Evolutionary conservation across 2,329 filamentous ascomycete species (phyloP).

Genomic region (Nothopassalora personata): DNA sequence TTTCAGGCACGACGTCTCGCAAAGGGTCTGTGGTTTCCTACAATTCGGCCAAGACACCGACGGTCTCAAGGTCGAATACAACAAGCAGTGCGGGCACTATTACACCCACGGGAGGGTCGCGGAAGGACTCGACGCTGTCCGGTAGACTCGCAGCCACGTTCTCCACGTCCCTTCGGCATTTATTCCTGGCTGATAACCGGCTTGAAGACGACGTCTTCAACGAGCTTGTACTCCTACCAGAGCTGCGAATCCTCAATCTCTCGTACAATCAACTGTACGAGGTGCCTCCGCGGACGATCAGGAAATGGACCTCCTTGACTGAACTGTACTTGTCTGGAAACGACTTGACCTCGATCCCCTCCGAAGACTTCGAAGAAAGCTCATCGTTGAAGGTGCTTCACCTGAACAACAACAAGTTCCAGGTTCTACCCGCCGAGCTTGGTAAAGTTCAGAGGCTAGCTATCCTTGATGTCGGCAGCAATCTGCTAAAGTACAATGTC

Average conservation of each 20-base stretch:
- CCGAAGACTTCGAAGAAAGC: slow-evolving; percentile 88
- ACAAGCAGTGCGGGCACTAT: slow-evolving; percentile 54
- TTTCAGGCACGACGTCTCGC: slow-evolving; percentile 39
- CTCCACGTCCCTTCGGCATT: slow-evolving; percentile 72
- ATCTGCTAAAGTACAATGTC: slow-evolving; percentile 95
- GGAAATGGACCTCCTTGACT: slow-evolving; percentile 80
- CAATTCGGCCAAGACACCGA: slow-evolving; percentile 57
- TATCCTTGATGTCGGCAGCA: slow-evolving; percentile 90
- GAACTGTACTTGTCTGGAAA: slow-evolving; percentile 96
- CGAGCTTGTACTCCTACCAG: slow-evolving; percentile 73
- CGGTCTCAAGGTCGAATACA: slow-evolving; percentile 65
- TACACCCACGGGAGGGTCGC: slow-evolving; percentile 53
- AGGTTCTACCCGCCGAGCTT: slow-evolving; percentile 89
- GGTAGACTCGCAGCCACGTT: slow-evolving; percentile 80
- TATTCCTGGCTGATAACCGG: slow-evolving; percentile 89
- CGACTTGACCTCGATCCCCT: slow-evolving; percentile 81
- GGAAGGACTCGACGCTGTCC: slow-evolving; percentile 87
- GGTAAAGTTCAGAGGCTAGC: slow-evolving; percentile 89
- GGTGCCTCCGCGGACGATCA: slow-evolving; percentile 80
- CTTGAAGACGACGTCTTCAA: slow-evolving; percentile 94
- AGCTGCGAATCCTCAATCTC: slow-evolving; percentile 82
- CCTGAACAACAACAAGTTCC: slow-evolving; percentile 97
- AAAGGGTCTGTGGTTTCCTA: slow-evolving; percentile 83
- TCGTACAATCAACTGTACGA: slow-evolving; percentile 95
- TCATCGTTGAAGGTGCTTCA: slow-evolving; percentile 83